Evolutionary conservation across 1,284 basidiomycete genomes (phyloP).

Genomic region (Cystobasidium pallidum): DNA sequence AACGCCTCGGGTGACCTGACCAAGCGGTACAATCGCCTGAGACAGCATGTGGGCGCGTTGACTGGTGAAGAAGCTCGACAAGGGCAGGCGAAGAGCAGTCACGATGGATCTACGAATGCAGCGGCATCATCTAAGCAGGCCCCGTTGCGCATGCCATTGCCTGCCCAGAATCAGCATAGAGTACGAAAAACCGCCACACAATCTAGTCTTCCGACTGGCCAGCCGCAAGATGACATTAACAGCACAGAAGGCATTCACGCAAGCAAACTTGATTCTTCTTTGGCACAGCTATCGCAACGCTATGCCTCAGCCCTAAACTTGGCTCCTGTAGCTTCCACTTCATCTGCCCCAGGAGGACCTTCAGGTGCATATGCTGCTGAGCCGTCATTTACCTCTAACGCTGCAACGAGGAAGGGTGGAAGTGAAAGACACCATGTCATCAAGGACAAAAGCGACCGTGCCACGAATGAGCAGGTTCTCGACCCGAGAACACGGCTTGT

Average conservation of each 20-base stretch:
- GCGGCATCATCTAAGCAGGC: neutral
- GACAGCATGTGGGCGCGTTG: slow-evolving; percentile 66
- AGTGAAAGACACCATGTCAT: slow-evolving; percentile 77
- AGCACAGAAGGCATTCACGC: slow-evolving; percentile 38
- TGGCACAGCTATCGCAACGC: slow-evolving; percentile 38
- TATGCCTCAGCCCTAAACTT: slow-evolving; percentile 43
- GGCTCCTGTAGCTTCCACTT: slow-evolving; percentile 43
- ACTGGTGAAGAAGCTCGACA: slow-evolving; percentile 24
- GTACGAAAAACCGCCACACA: slow-evolving; percentile 34
- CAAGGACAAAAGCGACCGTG: slow-evolving; percentile 88
- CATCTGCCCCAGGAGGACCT: slow-evolving; percentile 39
- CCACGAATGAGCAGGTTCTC: slow-evolving; percentile 90
- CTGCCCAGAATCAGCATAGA: slow-evolving; percentile 53
- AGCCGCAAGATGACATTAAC: slow-evolving; percentile 1
- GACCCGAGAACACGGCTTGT: slow-evolving; percentile 88
- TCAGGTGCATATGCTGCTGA: slow-evolving; percentile 41
- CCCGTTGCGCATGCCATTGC: slow-evolving; percentile 44
- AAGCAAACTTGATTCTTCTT: slow-evolving; percentile 43
- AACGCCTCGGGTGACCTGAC: slow-evolving; percentile 73
- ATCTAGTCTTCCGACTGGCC: slow-evolving; percentile 23
- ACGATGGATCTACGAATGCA: neutral
- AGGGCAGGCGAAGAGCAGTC: neutral
- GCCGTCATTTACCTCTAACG: slow-evolving; percentile 65
- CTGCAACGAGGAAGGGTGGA: slow-evolving; percentile 84
- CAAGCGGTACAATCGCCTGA: slow-evolving; percentile 90